These are phyloP conservation scores for Fraxinus anomala DNA, from an alignment of 257 asterid species.

Conservation along the genomic window DNA sequence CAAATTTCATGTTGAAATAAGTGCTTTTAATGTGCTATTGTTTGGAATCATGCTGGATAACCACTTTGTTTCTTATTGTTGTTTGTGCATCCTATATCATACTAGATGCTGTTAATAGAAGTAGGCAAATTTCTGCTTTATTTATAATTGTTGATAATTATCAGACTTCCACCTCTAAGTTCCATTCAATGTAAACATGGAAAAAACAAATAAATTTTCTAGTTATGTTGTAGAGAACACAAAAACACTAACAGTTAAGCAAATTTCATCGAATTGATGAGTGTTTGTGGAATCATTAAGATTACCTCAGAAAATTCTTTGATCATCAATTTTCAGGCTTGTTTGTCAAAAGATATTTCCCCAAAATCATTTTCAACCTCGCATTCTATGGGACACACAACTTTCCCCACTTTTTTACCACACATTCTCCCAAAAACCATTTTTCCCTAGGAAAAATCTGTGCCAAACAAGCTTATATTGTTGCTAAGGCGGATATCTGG, in stretches of 20 bases:
- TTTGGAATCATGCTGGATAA: slow-evolving; percentile 11
- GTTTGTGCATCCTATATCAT: slow-evolving; percentile 11
- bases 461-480: background rate
- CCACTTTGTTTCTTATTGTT: background rate
- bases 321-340: background rate
- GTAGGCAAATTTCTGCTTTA: slow-evolving; percentile 10
- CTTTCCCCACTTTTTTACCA: too few relatives aligned
- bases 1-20: background rate
- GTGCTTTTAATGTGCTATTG: slow-evolving; percentile 3
- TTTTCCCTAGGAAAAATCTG: too few relatives aligned
- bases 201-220: background rate
- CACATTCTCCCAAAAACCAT: too few relatives aligned
- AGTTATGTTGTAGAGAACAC: background rate
- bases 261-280: background rate
- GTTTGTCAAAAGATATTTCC: too few relatives aligned
- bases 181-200: slow-evolving; percentile 1
- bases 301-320: background rate
- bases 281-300: background rate
- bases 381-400: too few relatives aligned
- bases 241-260: background rate
- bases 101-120: slow-evolving; percentile 7
- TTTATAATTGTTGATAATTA: background rate
- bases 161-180: slow-evolving; percentile 11
- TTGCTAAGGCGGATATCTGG: background rate
- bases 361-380: too few relatives aligned